Evolutionary conservation across 345 rosid genomes (phyloP), one percentile per base, ranked within the genome.

Genomic region (Kandelia obovata): DNA sequence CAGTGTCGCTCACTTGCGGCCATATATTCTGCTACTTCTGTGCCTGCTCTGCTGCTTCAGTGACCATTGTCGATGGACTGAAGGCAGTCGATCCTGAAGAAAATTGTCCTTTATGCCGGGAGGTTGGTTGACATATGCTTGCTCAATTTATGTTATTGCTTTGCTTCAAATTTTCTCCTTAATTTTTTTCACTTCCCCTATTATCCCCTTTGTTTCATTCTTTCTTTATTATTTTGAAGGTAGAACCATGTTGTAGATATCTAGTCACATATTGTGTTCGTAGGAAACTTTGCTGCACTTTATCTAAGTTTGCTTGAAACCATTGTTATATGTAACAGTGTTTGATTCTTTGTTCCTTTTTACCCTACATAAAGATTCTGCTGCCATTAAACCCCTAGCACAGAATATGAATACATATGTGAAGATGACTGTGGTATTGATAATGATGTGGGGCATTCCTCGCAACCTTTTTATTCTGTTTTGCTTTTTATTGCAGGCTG

Each of bases 1-100:
- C 97, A 31, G 90, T 94, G 67, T 83, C 97, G 59, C 82, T 94
- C 51, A 79, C 88, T 9, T 94, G 97, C 21, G 97, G 97, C 73
- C 98, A 94, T 75, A 94, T 91, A 74, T 91, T 87, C 80, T 91
- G 98, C 87, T 83, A 87, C 77, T 81, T 87, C 80, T 94, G 98
- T 76, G 93, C 97, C 77, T 94, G 96, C 82, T 87, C 96, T 59
- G 93, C 98, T 83, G 97, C 97, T 69, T 85, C 95, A 7, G 92
- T 94, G 61, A 91, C 72, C 26, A 81, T 88, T 65, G 83, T 94
- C 37, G 92, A 87, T 77, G 96, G 93, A 61, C 82, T 91, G 31
- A 84, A 88, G 77, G 77, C 86, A 0, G 92, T 89, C 7, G 84
- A 89, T 5, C 83, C 81, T 0, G 81, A 75, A 66, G 85, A 81